Percentiles rank a stretch among this genome's conserved stretches.
These are phyloP conservation scores for Aureobasidium vineae DNA, from an alignment of 2,329 filamentous ascomycete species.

Conservation along the genomic window DNA sequence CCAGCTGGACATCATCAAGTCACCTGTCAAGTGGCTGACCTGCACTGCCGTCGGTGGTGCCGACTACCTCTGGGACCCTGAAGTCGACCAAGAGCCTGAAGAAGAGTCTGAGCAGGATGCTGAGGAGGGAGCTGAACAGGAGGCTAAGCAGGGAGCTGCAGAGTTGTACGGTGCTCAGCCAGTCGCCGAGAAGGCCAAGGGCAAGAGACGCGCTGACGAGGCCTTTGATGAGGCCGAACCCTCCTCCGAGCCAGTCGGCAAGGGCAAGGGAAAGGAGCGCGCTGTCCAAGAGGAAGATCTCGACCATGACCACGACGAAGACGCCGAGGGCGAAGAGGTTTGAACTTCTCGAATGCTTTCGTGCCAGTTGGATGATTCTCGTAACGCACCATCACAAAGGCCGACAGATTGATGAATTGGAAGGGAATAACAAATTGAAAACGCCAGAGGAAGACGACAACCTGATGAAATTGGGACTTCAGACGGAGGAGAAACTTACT, in stretches of 20 bases:
- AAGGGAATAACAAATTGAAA: neutral
- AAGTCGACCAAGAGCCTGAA: conserved; percentile 25
- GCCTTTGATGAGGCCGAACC: neutral
- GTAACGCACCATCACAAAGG: too few relatives aligned
- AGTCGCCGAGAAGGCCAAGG: conserved; percentile 20
- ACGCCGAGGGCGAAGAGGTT: neutral
- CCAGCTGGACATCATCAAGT: conserved; percentile 40
- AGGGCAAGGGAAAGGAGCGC: conserved; percentile 11
- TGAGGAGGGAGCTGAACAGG: neutral
- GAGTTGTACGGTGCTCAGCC: neutral
- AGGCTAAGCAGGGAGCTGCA: neutral
- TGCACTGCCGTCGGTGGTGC: conserved; percentile 43
- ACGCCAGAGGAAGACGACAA: neutral
- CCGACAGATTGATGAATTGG: neutral
- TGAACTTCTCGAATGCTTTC: neutral
- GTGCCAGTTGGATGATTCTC: neutral
- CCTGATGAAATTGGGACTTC: neutral
- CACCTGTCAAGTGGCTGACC: conserved; percentile 46
- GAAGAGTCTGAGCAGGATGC: neutral
- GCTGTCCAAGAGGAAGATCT: neutral
- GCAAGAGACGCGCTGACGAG: neutral
- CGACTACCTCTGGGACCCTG: conserved; percentile 21
- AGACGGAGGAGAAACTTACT: neutral
- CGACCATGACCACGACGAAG: neutral
- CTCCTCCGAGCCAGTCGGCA: neutral